These are phyloP conservation scores for Pleurozium schreberi DNA, from an alignment of 225 moss, liverwort and hornwort genomes.

Conservation along the genomic window DNA sequence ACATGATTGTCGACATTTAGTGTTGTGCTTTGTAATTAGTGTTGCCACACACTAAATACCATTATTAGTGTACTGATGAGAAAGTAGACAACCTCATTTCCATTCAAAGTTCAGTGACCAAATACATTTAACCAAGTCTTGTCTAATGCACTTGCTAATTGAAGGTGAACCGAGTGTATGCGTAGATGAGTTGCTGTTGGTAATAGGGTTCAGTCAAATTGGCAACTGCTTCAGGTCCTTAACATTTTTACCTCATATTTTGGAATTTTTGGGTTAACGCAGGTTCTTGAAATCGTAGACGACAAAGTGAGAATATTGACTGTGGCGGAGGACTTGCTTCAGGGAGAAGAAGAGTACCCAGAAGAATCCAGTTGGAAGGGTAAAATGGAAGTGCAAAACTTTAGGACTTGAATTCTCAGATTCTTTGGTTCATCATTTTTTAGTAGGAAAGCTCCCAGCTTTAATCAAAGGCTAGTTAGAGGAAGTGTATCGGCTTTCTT, in stretches of 20 bases:
- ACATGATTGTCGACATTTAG: too few relatives aligned
- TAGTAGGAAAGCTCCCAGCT: neutral
- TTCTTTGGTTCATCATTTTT: neutral
- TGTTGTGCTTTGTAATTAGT: too few relatives aligned
- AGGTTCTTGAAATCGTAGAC: slow-evolving; percentile 48
- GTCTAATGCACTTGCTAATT: neutral
- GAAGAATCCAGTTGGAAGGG: slow-evolving; percentile 19
- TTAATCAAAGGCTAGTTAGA: neutral
- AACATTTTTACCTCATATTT: neutral
- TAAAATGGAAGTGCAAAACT: slow-evolving; percentile 26
- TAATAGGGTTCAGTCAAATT: neutral
- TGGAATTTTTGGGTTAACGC: neutral
- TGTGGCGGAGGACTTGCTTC: slow-evolving; percentile 19
- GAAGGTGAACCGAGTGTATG: neutral
- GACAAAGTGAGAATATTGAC: slow-evolving; percentile 47
- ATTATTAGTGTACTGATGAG: too few relatives aligned
- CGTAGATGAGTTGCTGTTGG: too few relatives aligned
- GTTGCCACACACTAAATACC: too few relatives aligned
- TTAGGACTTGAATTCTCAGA: neutral
- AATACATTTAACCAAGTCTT: neutral
- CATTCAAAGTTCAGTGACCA: neutral
- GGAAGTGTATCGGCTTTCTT: neutral
- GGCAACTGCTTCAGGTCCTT: neutral
- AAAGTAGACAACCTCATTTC: neutral
- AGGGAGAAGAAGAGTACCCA: slow-evolving; percentile 11